phyloP scores from a whole-genome alignment of 257 asterid species.

The Ilex aquifolium region DNA sequence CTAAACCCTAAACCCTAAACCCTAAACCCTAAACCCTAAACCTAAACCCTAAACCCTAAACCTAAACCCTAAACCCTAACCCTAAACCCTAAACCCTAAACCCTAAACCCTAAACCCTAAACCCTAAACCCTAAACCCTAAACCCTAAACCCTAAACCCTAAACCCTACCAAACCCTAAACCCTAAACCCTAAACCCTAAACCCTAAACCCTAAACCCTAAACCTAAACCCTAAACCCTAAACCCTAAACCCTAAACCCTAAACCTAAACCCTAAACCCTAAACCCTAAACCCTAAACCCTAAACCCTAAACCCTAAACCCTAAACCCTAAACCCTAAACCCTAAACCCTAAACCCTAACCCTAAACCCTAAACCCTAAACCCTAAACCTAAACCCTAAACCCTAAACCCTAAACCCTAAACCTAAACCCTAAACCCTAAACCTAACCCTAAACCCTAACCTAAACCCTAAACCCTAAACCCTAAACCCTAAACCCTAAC shows the following conservation, averaged over 20 bases:
- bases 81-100: constrained; percentile 12
- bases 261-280: constrained; percentile 3
- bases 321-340: constrained; percentile 18
- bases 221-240: constrained; percentile 19
- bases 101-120: constrained; percentile 13
- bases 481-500: constrained; percentile 10
- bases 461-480: constrained; percentile 14
- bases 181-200: constrained; percentile 20
- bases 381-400: constrained; percentile 11
- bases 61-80: constrained; percentile 8
- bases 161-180: constrained; percentile 13
- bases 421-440: constrained; percentile 4
- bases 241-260: background rate
- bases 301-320: constrained; percentile 13
- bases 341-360: constrained; percentile 23
- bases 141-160: constrained; percentile 18
- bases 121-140: constrained; percentile 9
- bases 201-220: constrained; percentile 25
- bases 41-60: constrained; percentile 8
- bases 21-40: constrained; percentile 9
- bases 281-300: constrained; percentile 5
- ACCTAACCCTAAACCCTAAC: constrained; percentile 9
- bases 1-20: constrained; percentile 12
- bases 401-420: constrained; percentile 14
- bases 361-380: constrained; percentile 16